Evolutionary conservation across 176 grass and related monocot species (phyloP).

Genomic region (Oryza meyeriana): DNA sequence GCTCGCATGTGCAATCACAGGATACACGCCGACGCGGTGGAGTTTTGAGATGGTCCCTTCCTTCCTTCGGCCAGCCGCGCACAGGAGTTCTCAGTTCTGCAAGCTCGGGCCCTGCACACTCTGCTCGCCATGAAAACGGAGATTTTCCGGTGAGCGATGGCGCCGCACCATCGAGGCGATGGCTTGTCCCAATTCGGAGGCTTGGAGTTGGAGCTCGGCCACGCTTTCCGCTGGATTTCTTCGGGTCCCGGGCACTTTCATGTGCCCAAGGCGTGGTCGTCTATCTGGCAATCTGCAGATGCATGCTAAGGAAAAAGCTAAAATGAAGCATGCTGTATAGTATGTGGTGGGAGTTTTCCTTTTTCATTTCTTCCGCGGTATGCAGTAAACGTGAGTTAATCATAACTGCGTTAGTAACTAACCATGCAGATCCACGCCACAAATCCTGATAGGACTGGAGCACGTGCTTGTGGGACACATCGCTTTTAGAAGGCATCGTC

Average conservation of each 20-base stretch:
- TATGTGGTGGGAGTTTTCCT: too few relatives aligned
- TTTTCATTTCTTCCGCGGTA: background rate
- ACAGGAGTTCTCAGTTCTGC: background rate
- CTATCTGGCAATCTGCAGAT: background rate
- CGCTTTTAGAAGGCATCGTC: background rate
- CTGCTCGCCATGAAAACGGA: background rate
- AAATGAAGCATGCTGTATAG: background rate
- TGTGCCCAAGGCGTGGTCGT: background rate
- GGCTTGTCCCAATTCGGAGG: background rate
- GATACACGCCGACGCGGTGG: background rate
- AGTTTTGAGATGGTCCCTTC: conserved; percentile 25
- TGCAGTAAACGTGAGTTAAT: background rate
- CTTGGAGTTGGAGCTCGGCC: background rate
- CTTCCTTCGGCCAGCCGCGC: background rate
- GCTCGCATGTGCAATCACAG: conserved; percentile 32
- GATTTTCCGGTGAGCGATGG: background rate
- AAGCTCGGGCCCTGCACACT: background rate
- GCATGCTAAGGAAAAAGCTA: background rate
- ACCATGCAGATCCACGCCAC: background rate
- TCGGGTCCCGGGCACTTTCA: conserved; percentile 14
- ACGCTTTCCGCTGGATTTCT: conserved; percentile 12
- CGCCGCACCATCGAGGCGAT: background rate
- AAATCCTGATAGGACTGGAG: background rate
- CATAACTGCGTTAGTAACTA: background rate
- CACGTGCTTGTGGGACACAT: conserved; percentile 6